phyloP scores from a whole-genome alignment of 768 basidiomycete genomes.

The Candolleomyces eurysporus region DNA sequence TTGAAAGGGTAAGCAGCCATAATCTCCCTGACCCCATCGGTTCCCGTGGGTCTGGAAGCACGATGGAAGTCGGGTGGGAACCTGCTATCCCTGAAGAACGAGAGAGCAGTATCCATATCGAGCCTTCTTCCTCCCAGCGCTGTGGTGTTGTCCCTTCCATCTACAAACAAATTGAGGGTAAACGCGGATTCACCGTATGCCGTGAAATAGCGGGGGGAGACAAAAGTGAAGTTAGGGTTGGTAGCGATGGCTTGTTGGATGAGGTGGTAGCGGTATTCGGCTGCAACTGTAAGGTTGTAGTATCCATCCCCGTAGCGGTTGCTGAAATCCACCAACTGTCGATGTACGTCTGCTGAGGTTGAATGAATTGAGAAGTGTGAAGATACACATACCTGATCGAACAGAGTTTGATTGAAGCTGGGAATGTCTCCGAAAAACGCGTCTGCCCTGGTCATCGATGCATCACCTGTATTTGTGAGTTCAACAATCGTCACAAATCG shows the following conservation, averaged over 20 bases:
- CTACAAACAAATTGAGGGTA: slow-evolving; percentile 14
- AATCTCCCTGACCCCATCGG: slow-evolving; percentile 1
- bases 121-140: slow-evolving; percentile 8
- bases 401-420: slow-evolving; percentile 22
- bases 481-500: not conserved
- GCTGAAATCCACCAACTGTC: slow-evolving; percentile 12
- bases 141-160: slow-evolving; percentile 9
- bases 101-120: slow-evolving; percentile 10
- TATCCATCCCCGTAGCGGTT: slow-evolving; percentile 18
- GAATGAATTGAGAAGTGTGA: too few relatives aligned
- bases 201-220: slow-evolving; percentile 13
- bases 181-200: slow-evolving; percentile 14
- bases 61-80: slow-evolving; percentile 15
- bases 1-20: slow-evolving; percentile 7
- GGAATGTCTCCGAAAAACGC: slow-evolving; percentile 18
- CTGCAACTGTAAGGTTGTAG: slow-evolving; percentile 15
- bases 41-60: slow-evolving; percentile 2
- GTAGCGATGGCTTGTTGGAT: slow-evolving; percentile 18
- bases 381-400: slow-evolving; percentile 13
- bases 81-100: slow-evolving; percentile 15
- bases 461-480: not conserved
- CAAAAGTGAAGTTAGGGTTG: slow-evolving; percentile 15
- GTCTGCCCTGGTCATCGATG: slow-evolving; percentile 8
- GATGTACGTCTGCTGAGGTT: not conserved
- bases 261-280: slow-evolving; percentile 13